Percentiles rank a stretch among this genome's conserved stretches.
phyloP scores from a whole-genome alignment of 2,329 filamentous ascomycete species.

The Colletotrichum zoysiae region DNA sequence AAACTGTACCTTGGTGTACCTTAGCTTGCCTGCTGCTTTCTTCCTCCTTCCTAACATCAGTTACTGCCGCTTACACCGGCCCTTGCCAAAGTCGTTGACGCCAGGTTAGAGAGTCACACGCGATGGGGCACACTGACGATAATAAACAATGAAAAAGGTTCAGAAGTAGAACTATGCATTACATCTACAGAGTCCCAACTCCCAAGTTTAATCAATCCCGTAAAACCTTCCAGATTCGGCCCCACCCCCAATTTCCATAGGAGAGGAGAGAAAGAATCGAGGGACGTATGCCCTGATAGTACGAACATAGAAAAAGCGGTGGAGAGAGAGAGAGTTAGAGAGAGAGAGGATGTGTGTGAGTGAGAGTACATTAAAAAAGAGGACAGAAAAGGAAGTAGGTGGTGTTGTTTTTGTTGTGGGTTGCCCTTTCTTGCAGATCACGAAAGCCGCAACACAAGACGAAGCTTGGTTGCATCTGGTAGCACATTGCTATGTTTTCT shows the following conservation, averaged over 20 bases:
- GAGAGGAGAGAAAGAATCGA: slow-evolving; percentile 5
- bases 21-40: neutral
- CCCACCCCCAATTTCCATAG: neutral
- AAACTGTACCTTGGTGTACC: too few species aligned
- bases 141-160: neutral
- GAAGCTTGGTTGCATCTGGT: slow-evolving; percentile 2
- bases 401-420: slow-evolving; percentile 4
- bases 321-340: neutral
- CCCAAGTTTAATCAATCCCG: neutral
- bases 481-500: slow-evolving; percentile 7
- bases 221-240: neutral
- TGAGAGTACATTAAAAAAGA: slow-evolving; percentile 3
- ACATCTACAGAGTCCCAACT: slow-evolving; percentile 10
- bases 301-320: slow-evolving; percentile 13
- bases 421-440: neutral
- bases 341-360: neutral
- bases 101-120: neutral
- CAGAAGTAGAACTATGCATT: slow-evolving; percentile 14
- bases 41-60: neutral
- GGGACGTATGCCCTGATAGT: neutral
- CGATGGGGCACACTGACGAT: neutral
- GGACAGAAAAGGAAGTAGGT: neutral
- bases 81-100: neutral
- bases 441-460: neutral
- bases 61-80: neutral